Conservation (phyloP, 352 stramenopile species). For the Pythium utonaiense region DNA sequence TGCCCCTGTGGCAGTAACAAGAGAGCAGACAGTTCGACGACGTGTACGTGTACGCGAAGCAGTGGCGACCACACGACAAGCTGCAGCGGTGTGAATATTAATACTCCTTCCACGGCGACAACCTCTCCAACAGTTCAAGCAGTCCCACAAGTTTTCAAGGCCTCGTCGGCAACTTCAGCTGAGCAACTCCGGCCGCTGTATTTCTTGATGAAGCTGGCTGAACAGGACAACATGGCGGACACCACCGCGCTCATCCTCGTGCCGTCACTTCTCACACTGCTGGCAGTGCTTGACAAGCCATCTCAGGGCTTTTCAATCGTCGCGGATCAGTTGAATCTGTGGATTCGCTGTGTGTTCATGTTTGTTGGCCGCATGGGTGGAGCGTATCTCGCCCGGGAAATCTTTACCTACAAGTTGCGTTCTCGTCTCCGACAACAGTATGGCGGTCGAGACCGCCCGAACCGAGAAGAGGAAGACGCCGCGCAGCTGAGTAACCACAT, state of each 20-base stretch:
- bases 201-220: slow-evolving; percentile 85
- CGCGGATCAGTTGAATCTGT: slow-evolving; percentile 71
- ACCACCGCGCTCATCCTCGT: slow-evolving; percentile 84
- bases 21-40: background rate
- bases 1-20: slow-evolving; percentile 4
- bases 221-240: slow-evolving; percentile 88
- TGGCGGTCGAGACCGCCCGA: slow-evolving; percentile 20
- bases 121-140: background rate
- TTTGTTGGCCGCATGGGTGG: slow-evolving; percentile 72
- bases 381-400: slow-evolving; percentile 74
- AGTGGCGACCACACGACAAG: background rate
- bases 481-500: slow-evolving; percentile 29
- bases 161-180: slow-evolving; percentile 1
- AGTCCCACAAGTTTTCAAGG: slow-evolving; percentile 2
- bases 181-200: slow-evolving; percentile 68
- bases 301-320: slow-evolving; percentile 55
- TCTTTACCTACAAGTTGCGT: slow-evolving; percentile 82
- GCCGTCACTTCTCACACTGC: slow-evolving; percentile 68
- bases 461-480: slow-evolving; percentile 5
- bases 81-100: background rate
- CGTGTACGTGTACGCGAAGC: background rate
- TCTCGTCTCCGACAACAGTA: slow-evolving; percentile 35
- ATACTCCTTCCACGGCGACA: background rate
- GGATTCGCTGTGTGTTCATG: slow-evolving; percentile 85
- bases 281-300: slow-evolving; percentile 74